phyloP scores from a whole-genome alignment of 805 yeast species.

The Kurtzmaniella fragi region DNA sequence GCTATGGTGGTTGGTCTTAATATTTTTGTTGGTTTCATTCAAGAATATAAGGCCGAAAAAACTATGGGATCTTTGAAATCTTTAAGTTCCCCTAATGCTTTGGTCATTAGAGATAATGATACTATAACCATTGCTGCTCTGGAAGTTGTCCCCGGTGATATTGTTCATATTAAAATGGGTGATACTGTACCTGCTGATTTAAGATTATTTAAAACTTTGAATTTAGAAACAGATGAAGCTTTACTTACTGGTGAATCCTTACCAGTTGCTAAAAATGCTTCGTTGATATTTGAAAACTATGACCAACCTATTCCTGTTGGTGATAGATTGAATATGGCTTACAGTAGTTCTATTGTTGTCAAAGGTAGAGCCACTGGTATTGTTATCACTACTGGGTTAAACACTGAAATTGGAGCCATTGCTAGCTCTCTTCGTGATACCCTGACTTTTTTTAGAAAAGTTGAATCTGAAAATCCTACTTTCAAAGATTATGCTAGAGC shows the following conservation, averaged over 20 bases:
- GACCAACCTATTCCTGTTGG: conserved; percentile 32
- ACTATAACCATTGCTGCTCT: conserved; percentile 31
- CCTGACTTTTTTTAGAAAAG: conserved; percentile 19
- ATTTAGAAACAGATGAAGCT: conserved; percentile 41
- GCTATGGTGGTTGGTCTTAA: conserved; percentile 41
- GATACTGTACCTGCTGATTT: conserved; percentile 42
- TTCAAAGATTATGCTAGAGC: conserved; percentile 33
- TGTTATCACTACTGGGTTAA: conserved; percentile 32
- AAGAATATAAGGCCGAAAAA: conserved; percentile 46
- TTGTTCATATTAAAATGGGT: conserved; percentile 36
- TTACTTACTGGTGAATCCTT: conserved; percentile 37
- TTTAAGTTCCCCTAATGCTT: conserved; percentile 43
- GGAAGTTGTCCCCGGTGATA: conserved; percentile 43
- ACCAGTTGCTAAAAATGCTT: conserved; percentile 30
- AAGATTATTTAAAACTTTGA: conserved; percentile 28
- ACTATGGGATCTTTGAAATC: conserved; percentile 47
- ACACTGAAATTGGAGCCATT: conserved; percentile 39
- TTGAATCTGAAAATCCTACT: conserved; percentile 29
- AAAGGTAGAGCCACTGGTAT: conserved; percentile 40
- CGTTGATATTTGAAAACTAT: conserved; percentile 31
- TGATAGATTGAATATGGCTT: conserved; percentile 30
- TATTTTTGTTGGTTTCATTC: conserved; percentile 46
- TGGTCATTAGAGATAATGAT: conserved; percentile 40
- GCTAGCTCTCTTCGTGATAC: conserved; percentile 27
- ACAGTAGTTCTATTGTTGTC: conserved; percentile 33